Evolutionary conservation across 2,329 filamentous ascomycete species (phyloP).

Genomic region (Scolecobasidium constrictum): DNA sequence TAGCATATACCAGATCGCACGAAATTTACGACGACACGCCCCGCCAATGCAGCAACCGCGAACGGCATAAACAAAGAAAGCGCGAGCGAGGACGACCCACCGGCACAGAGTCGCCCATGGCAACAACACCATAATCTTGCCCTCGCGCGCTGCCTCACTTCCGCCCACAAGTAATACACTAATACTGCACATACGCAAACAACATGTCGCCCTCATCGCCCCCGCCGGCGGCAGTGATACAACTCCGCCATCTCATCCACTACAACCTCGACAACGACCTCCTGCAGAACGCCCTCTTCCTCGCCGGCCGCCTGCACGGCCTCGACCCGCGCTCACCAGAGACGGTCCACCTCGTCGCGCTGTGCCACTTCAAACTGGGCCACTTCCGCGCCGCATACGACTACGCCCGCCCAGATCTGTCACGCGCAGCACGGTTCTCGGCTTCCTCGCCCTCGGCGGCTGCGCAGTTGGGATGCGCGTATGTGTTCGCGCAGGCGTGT

Average conservation of each 20-base stretch:
- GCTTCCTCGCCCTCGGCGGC: conserved; percentile 32
- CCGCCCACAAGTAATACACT: too few relatives aligned
- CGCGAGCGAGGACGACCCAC: too few relatives aligned
- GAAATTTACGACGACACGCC: too few relatives aligned
- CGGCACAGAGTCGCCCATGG: too few relatives aligned
- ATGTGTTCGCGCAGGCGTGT: conserved; percentile 84
- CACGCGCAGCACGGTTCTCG: conserved; percentile 39
- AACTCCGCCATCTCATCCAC: conserved; percentile 55
- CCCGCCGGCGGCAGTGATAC: conserved; percentile 37
- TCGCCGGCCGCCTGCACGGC: conserved; percentile 74
- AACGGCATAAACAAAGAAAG: too few relatives aligned
- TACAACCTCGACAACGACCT: conserved; percentile 83
- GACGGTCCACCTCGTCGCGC: conserved; percentile 68
- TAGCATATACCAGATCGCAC: too few relatives aligned
- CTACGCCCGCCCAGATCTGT: conserved; percentile 49
- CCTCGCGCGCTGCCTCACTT: too few relatives aligned
- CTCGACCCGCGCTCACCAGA: conserved; percentile 75
- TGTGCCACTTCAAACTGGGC: conserved; percentile 74
- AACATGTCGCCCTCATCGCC: not conserved
- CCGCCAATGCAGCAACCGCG: too few relatives aligned
- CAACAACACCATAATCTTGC: too few relatives aligned
- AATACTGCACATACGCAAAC: too few relatives aligned
- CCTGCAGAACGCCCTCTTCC: conserved; percentile 83
- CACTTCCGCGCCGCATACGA: conserved; percentile 82
- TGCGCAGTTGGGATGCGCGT: conserved; percentile 74